Evolutionary conservation across 768 basidiomycete species (phyloP), one percentile per base, ranked within the genome.

Genomic region (Lactarius deliciosus): DNA sequence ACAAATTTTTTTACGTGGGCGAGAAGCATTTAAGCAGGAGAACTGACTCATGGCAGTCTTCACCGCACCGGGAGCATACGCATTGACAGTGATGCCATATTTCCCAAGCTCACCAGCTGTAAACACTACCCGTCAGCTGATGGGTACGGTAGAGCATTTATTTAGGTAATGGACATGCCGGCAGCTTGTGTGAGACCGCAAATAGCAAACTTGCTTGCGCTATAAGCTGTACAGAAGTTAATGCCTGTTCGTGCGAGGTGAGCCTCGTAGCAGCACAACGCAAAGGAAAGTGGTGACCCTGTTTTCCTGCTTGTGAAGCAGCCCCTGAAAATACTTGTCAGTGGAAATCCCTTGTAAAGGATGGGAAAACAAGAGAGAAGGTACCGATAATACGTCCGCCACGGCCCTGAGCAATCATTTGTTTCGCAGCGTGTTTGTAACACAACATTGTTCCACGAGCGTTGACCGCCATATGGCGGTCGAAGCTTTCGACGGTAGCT

Each of bases 391-490:
- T 67, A 41, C 66, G 61, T 15, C 66, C 66, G 1, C 69, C 69
- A 30, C 50, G 53, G 7, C 69, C 64, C 68, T 71, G 71, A 8
- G 64, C 64, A 25, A 74, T 60, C 72, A 73, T 73, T 60, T 72
- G 72, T 53, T 69, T 69, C 25, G 64, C 72, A 1, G 72, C 72
- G 32, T 66, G 34, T 61, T 72, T 73, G 64, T 73, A 73, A 55
- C 72, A 73, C 8, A 72, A 47, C 65, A 73, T 68, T 36, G 67
- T 65, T 43, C 69, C 43, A 3, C 64, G 66, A 18, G 50, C 66
- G 38, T 65, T 70, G 25, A 65, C 45, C 5, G 61, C 53, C 56
- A 55, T 62, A 20, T 63, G 0, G 36, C 57, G 63, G 20, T 70
- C 64, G 40, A 53, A 70, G 5, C 6, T 16, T 10, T 69, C 57